Conservation (phyloP, 2,329 filamentous ascomycete genomes). For the Balansia obtecta region DNA sequence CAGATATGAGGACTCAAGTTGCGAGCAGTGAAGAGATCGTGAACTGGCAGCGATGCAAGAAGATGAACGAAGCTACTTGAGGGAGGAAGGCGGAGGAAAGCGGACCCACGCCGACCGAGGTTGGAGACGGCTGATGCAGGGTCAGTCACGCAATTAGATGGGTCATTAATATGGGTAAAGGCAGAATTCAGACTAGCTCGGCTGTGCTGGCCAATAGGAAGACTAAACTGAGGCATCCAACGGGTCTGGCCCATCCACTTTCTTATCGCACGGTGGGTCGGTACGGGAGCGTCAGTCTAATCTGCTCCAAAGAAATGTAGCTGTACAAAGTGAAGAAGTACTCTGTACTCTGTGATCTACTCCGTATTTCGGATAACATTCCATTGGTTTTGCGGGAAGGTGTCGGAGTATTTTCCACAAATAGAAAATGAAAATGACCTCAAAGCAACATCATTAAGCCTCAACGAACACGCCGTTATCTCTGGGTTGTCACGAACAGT, state of each 20-base stretch:
- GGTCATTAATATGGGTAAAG: neutral
- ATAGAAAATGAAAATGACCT: neutral
- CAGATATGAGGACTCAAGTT: neutral
- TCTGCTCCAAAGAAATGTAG: too few species aligned
- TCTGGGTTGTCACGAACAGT: too few species aligned
- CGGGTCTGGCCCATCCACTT: too few species aligned
- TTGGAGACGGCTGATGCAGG: neutral
- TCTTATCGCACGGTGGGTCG: too few species aligned
- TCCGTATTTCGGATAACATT: neutral
- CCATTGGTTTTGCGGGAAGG: neutral
- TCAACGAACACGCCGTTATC: neutral
- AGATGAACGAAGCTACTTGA: neutral
- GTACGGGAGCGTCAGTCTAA: too few species aligned
- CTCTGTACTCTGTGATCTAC: too few species aligned
- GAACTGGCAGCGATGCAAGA: neutral
- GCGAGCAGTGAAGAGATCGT: neutral
- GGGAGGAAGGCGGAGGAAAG: too few species aligned
- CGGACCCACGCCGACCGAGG: neutral
- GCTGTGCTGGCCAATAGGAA: neutral
- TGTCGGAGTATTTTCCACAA: neutral
- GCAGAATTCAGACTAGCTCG: neutral
- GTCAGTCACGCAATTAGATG: neutral
- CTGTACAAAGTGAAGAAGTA: too few species aligned
- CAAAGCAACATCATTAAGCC: neutral
- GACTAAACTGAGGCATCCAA: neutral